phyloP scores from a whole-genome alignment of 106 monocot genomes.

The Allium fistulosum region DNA sequence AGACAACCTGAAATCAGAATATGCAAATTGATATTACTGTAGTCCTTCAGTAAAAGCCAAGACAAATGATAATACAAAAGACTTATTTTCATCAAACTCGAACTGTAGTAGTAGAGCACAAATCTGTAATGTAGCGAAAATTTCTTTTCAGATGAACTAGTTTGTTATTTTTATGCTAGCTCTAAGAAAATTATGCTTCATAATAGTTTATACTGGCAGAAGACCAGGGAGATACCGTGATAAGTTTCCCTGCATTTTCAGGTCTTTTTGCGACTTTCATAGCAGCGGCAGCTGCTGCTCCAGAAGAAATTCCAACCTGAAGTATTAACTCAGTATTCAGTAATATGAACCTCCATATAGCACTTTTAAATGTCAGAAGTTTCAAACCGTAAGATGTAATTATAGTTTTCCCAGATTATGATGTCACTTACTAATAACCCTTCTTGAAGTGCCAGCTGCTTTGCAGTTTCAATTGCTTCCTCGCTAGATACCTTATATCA shows the following conservation, averaged over 20 bases:
- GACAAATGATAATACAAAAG: too few relatives aligned
- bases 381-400: too few relatives aligned
- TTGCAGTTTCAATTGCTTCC: constrained; percentile 94
- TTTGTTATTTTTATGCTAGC: too few relatives aligned
- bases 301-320: constrained; percentile 97
- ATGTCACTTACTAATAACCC: constrained; percentile 67
- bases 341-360: too few relatives aligned
- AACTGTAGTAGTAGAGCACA: too few relatives aligned
- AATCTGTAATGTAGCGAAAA: too few relatives aligned
- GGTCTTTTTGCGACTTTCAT: constrained; percentile 83
- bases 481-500: constrained; percentile 70
- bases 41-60: too few relatives aligned
- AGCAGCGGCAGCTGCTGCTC: constrained; percentile 89
- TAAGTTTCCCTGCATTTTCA: constrained; percentile 91
- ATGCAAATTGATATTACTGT: background rate
- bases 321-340: background rate
- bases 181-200: too few relatives aligned
- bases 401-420: too few relatives aligned
- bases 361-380: too few relatives aligned
- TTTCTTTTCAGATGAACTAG: too few relatives aligned
- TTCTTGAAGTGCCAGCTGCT: constrained; percentile 93
- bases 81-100: too few relatives aligned
- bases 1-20: constrained; percentile 56
- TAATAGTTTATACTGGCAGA: background rate
- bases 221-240: constrained; percentile 42